phyloP scores from a whole-genome alignment of 2,329 filamentous ascomycete species.

The Sporothrix sp. region DNA sequence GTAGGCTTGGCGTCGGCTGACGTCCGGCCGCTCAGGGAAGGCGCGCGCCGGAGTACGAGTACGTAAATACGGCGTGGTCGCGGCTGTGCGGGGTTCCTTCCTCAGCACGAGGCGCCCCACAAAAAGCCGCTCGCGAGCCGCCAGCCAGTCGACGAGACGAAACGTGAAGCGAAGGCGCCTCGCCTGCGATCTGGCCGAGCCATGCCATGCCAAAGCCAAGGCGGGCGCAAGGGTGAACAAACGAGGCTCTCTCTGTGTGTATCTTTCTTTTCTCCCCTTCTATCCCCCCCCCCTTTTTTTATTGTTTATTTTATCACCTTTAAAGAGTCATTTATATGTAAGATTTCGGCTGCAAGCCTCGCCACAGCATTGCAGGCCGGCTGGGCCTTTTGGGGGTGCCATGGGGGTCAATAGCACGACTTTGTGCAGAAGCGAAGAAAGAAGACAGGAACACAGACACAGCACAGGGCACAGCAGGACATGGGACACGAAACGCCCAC shows the following conservation, averaged over 20 bases:
- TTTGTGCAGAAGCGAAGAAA: background rate
- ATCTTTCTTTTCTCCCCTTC: no score
- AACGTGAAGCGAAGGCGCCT: background rate
- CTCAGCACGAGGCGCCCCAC: background rate
- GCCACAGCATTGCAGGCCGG: no score
- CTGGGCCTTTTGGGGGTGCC: no score
- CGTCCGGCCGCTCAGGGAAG: background rate
- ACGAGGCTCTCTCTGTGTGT: no score
- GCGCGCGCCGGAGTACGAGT: background rate
- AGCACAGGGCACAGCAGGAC: background rate
- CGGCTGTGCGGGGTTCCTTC: background rate
- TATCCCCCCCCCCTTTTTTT: no score
- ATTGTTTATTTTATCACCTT: no score
- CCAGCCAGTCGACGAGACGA: background rate
- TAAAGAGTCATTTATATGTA: no score
- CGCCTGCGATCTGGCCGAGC: no score
- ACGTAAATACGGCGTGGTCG: background rate
- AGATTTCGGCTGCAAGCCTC: no score
- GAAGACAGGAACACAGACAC: background rate
- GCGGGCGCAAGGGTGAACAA: no score
- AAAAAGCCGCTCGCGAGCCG: constrained; percentile 2
- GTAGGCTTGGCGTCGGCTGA: background rate
- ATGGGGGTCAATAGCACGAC: no score
- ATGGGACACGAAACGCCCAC: constrained; percentile 3
- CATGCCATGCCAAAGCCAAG: no score